These are phyloP conservation scores for Aspergillus jensenii DNA, from an alignment of 2,329 filamentous ascomycete species.

Conservation along the genomic window DNA sequence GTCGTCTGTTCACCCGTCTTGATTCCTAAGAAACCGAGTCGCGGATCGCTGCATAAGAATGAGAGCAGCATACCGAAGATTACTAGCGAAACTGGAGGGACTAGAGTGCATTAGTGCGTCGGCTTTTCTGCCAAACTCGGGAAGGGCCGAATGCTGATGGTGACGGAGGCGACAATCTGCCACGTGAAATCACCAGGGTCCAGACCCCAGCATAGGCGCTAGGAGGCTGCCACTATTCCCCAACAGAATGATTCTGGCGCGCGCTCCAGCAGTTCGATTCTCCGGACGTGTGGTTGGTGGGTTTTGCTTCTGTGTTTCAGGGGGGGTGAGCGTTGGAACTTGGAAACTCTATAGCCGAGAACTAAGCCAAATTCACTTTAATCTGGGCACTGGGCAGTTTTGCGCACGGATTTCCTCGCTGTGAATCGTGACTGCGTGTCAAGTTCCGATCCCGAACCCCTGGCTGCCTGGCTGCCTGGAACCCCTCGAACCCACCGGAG, in stretches of 20 bases:
- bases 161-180: conserved; percentile 22
- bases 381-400: background rate
- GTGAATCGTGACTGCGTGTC: background rate
- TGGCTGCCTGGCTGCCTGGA: conserved; percentile 23
- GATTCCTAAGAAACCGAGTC: background rate
- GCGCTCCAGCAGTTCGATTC: conserved; percentile 26
- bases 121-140: conserved; percentile 31
- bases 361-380: background rate
- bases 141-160: conserved; percentile 25
- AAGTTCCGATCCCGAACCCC: background rate
- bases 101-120: conserved; percentile 22
- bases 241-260: conserved; percentile 16
- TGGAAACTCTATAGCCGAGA: conserved; percentile 3
- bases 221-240: conserved; percentile 12
- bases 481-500: conserved; percentile 17
- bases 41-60: background rate
- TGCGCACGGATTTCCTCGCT: background rate
- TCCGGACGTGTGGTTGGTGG: conserved; percentile 5
- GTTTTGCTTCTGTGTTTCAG: background rate
- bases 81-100: conserved; percentile 5
- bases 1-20: background rate
- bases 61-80: background rate
- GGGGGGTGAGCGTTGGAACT: conserved; percentile 1
- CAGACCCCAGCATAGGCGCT: conserved; percentile 21
- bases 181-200: conserved; percentile 28